Evolutionary conservation across 2,329 filamentous ascomycete species (phyloP).

Genomic region (Furcasterigmium sp.): DNA sequence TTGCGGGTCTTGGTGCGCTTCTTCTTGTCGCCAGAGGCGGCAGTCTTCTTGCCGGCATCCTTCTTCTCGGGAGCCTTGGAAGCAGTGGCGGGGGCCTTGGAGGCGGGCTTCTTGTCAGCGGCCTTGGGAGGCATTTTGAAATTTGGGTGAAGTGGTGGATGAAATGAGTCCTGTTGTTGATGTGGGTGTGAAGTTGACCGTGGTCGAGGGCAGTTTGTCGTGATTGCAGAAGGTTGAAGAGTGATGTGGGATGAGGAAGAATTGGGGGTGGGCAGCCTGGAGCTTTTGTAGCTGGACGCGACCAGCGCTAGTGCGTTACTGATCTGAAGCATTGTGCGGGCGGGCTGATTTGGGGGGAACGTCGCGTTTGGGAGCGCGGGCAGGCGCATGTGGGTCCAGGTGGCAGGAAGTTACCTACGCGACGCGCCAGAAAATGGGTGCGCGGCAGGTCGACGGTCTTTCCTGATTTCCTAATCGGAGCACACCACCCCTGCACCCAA

Average conservation of each 20-base stretch:
- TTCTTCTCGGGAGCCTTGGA: conserved; percentile 84
- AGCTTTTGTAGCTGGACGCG: conserved; percentile 59
- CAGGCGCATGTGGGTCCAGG: not conserved
- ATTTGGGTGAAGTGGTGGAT: conserved; percentile 9
- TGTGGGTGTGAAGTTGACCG: conserved; percentile 5
- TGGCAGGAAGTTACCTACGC: not conserved
- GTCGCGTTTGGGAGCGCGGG: not conserved
- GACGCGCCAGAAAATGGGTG: conserved; percentile 3
- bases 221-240: conserved; percentile 28
- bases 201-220: conserved; percentile 12
- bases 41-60: conserved; percentile 99
- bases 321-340: conserved; percentile 33
- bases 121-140: conserved; percentile 93
- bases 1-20: conserved; percentile 99
- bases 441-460: not conserved
- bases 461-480: not conserved
- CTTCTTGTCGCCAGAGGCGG: conserved; percentile 97
- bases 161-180: conserved; percentile 5
- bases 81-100: conserved; percentile 83
- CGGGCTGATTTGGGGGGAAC: conserved; percentile 22
- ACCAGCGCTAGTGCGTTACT: conserved; percentile 47
- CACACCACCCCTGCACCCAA: not conserved
- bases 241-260: conserved; percentile 37
- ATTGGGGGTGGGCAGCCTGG: conserved; percentile 46
- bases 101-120: conserved; percentile 97